phyloP scores from a whole-genome alignment of 495 filamentous ascomycete genomes.

The Podospora conica region DNA sequence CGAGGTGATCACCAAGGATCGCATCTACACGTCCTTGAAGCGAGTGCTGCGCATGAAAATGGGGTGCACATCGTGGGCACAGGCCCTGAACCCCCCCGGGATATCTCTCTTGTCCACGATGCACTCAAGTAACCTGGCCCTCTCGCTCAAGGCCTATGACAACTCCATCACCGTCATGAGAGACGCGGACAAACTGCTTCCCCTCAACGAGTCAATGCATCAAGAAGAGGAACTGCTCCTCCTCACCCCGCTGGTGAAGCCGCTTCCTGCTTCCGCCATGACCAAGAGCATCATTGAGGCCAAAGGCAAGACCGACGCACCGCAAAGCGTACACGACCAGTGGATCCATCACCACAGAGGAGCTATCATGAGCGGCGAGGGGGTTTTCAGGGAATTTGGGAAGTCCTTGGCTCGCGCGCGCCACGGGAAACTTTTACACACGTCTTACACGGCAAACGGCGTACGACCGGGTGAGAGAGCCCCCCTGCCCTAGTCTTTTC shows the following conservation, averaged over 20 bases:
- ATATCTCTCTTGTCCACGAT: conserved; percentile 65
- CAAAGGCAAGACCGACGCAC: conserved; percentile 39
- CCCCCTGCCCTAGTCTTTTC: not conserved
- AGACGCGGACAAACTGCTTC: conserved; percentile 71
- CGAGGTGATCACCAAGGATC: conserved; percentile 68
- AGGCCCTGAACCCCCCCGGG: conserved; percentile 73
- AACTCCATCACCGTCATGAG: conserved; percentile 79
- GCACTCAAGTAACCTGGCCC: conserved; percentile 67
- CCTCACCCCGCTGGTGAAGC: conserved; percentile 79
- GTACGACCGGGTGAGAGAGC: conserved; percentile 55
- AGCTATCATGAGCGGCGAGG: conserved; percentile 80
- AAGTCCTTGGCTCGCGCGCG: conserved; percentile 73
- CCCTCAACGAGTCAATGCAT: conserved; percentile 68
- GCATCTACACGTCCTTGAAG: conserved; percentile 66
- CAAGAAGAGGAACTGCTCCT: conserved; percentile 78
- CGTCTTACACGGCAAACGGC: conserved; percentile 85
- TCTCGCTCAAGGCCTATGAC: conserved; percentile 79
- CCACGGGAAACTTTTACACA: conserved; percentile 77
- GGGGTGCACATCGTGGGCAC: conserved; percentile 74
- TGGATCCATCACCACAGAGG: conserved; percentile 51
- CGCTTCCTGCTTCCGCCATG: conserved; percentile 73
- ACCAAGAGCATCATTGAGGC: conserved; percentile 47
- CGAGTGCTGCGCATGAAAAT: conserved; percentile 70
- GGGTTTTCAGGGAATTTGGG: conserved; percentile 79
- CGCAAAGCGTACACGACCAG: conserved; percentile 46